Conservation (phyloP, 495 filamentous ascomycete species). For the Aspergillus asperescens region DNA sequence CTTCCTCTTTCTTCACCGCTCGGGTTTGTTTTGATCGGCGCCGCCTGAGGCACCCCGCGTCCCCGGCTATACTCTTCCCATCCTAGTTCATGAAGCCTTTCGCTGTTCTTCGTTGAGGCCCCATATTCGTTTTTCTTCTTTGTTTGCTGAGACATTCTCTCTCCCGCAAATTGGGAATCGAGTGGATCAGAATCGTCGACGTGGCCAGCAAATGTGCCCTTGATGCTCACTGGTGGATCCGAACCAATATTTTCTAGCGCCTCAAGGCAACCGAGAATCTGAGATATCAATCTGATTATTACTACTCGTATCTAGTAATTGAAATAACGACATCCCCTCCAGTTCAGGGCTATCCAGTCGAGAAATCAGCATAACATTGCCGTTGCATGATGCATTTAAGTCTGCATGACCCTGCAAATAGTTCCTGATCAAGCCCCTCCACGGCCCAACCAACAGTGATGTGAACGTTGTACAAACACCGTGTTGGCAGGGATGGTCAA, state of each 20-base stretch:
- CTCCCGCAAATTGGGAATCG: no score
- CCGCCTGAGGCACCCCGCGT: slow-evolving; percentile 9
- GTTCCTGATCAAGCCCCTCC: neutral
- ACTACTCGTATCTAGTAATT: no score
- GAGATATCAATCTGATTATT: no score
- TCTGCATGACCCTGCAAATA: no score
- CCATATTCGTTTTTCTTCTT: neutral
- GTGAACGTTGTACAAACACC: neutral
- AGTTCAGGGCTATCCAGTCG: no score
- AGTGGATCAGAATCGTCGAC: neutral
- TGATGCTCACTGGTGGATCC: no score
- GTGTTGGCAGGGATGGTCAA: neutral
- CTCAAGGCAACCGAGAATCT: no score
- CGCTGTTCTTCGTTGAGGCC: neutral
- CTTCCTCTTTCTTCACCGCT: slow-evolving; percentile 8
- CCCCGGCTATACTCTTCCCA: slow-evolving; percentile 1
- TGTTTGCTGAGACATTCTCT: neutral
- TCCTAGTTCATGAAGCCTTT: neutral
- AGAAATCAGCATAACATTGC: no score
- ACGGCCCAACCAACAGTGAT: neutral
- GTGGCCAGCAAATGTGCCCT: no score
- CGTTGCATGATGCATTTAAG: no score
- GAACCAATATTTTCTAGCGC: no score
- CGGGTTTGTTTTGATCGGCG: slow-evolving; percentile 13
- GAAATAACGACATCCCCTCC: no score